Percentiles rank a stretch among this genome's conserved stretches.
phyloP scores from a whole-genome alignment of 257 asterid species.

The Penstemon barbatus region DNA sequence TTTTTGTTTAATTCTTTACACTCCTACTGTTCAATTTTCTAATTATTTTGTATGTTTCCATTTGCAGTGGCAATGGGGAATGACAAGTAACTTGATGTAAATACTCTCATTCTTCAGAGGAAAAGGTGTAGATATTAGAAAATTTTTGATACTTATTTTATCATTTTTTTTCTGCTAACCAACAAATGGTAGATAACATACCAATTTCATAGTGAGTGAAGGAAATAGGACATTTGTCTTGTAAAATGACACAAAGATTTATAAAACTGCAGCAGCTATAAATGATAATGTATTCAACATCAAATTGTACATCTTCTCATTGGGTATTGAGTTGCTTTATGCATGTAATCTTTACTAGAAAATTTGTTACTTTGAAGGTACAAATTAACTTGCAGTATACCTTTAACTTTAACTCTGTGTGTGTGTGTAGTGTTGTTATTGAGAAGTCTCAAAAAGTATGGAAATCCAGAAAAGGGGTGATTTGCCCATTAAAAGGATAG shows the following conservation, averaged over 20 bases:
- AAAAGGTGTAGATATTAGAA: conserved; percentile 28
- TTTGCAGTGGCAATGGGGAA: conserved; percentile 1
- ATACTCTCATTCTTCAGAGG: conserved; percentile 17
- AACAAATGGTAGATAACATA: conserved; percentile 21
- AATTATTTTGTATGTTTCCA: not conserved
- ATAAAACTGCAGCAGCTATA: conserved; percentile 15
- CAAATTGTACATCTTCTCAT: conserved; percentile 8
- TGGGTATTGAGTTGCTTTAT: not conserved
- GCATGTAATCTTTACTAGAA: conserved; percentile 17
- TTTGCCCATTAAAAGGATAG: too few relatives aligned
- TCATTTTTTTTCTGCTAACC: not conserved
- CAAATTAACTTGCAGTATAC: conserved; percentile 8
- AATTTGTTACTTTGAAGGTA: not conserved
- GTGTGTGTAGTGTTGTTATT: conserved; percentile 3
- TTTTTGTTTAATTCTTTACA: not conserved
- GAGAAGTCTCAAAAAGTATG: conserved; percentile 21
- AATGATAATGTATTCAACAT: conserved; percentile 21
- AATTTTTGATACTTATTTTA: conserved; percentile 13
- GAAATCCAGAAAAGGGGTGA: conserved; percentile 29
- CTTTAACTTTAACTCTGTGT: conserved; percentile 25
- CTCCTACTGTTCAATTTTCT: not conserved
- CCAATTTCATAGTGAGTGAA: conserved; percentile 18
- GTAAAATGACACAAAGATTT: conserved; percentile 10
- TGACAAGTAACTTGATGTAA: conserved; percentile 13
- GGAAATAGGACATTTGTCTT: not conserved